These are phyloP conservation scores for Lasiodiplodia gonubiensis DNA, from an alignment of 2,329 filamentous ascomycete genomes.

Conservation along the genomic window DNA sequence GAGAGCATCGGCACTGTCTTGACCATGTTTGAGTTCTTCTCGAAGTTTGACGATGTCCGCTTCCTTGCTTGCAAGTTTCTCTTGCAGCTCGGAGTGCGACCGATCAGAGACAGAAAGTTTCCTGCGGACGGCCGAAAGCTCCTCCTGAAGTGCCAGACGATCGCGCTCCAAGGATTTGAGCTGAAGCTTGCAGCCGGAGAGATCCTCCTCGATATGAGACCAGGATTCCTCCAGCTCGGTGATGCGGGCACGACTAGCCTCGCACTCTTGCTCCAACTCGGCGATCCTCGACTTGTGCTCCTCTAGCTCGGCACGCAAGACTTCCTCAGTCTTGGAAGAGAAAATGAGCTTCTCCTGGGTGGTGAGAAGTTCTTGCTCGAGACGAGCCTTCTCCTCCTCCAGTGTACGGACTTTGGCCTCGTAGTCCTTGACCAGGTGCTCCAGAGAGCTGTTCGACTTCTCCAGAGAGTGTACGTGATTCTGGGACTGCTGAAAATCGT, in stretches of 20 bases:
- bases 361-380: slow-evolving; percentile 36
- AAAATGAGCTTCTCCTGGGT: slow-evolving; percentile 36
- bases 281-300: slow-evolving; percentile 38
- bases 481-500: slow-evolving; percentile 31
- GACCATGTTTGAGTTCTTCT: slow-evolving; percentile 12
- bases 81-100: slow-evolving; percentile 29
- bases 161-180: slow-evolving; percentile 37
- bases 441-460: slow-evolving; percentile 36
- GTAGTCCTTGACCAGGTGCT: slow-evolving; percentile 37
- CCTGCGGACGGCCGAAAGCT: slow-evolving; percentile 32
- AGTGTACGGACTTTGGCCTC: slow-evolving; percentile 39
- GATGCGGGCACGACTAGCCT: slow-evolving; percentile 34
- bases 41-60: slow-evolving; percentile 14
- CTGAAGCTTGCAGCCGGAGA: slow-evolving; percentile 31
- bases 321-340: slow-evolving; percentile 34
- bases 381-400: slow-evolving; percentile 36
- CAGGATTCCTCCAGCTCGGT: slow-evolving; percentile 38
- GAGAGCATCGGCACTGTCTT: slow-evolving; percentile 21
- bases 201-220: slow-evolving; percentile 35
- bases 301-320: slow-evolving; percentile 33
- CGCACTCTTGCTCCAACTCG: slow-evolving; percentile 34
- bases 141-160: slow-evolving; percentile 35
- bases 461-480: slow-evolving; percentile 36
- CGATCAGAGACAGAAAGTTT: slow-evolving; percentile 35
- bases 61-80: slow-evolving; percentile 32